A percentile compares a stretch with the other conserved stretches of the same genome.
These are phyloP conservation scores for Knoxdaviesia capensis DNA, from an alignment of 2,329 filamentous ascomycete species.

Conservation along the genomic window DNA sequence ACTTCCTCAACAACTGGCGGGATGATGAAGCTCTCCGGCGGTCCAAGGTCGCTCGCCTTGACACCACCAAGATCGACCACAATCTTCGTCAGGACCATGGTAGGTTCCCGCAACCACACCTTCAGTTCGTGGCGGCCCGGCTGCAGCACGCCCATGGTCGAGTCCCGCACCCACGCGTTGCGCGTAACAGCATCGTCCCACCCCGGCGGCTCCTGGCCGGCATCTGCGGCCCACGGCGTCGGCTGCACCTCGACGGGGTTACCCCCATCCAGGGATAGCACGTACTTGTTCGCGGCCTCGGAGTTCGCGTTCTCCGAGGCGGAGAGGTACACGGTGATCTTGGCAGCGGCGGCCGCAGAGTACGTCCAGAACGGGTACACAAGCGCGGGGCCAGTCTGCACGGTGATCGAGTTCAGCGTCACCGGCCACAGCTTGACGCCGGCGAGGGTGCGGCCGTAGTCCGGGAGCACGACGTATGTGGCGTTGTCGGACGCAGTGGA, in stretches of 20 bases:
- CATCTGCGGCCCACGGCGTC: neutral
- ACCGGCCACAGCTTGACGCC: constrained; percentile 8
- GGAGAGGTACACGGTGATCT: constrained; percentile 10
- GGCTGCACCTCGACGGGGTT: constrained; percentile 3
- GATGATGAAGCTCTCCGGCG: constrained; percentile 7
- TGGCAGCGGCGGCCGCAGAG: constrained; percentile 4
- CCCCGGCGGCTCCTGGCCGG: constrained; percentile 6
- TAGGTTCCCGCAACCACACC: constrained; percentile 11
- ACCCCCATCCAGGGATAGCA: constrained; percentile 9
- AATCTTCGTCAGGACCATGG: constrained; percentile 13
- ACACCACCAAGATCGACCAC: constrained; percentile 12
- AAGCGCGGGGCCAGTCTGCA: neutral
- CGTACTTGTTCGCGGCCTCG: constrained; percentile 9
- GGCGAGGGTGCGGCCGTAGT: constrained; percentile 12
- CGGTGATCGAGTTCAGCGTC: neutral
- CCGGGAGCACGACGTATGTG: constrained; percentile 9
- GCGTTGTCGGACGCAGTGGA: constrained; percentile 3
- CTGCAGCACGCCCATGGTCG: constrained; percentile 7
- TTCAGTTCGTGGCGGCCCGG: constrained; percentile 9
- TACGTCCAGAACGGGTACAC: constrained; percentile 8
- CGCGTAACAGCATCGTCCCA: constrained; percentile 11
- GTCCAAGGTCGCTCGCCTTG: constrained; percentile 11
- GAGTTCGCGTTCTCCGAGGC: constrained; percentile 12
- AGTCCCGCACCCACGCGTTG: constrained; percentile 9
- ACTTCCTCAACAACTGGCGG: no score